phyloP scores from a whole-genome alignment of 192 early-diverging fungal species.

The Gigaspora rosea region DNA sequence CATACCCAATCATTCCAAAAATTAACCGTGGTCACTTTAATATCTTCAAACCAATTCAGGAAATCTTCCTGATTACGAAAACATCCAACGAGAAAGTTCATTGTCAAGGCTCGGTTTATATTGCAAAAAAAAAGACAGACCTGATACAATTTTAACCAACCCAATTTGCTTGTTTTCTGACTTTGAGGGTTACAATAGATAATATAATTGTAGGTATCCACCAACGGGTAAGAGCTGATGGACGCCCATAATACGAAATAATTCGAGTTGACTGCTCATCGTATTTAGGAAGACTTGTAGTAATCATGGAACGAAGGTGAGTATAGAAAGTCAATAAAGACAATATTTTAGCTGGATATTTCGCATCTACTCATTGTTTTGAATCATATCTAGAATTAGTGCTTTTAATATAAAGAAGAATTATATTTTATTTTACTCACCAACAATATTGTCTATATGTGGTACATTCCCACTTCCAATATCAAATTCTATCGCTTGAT shows the following conservation, averaged over 20 bases:
- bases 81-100: background rate
- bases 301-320: constrained; percentile 41
- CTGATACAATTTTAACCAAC: background rate
- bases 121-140: background rate
- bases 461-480: constrained; percentile 25
- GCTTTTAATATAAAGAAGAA: background rate
- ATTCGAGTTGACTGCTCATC: constrained; percentile 38
- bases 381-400: background rate
- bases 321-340: constrained; percentile 32
- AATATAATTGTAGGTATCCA: constrained; percentile 65
- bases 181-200: constrained; percentile 47
- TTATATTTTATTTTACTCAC: constrained; percentile 32
- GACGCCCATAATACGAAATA: constrained; percentile 52
- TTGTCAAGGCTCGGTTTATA: background rate
- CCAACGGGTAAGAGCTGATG: constrained; percentile 57
- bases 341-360: background rate
- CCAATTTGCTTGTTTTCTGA: constrained; percentile 47
- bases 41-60: constrained; percentile 49
- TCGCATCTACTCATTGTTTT: constrained; percentile 31
- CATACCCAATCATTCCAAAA: constrained; percentile 81
- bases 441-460: constrained; percentile 28
- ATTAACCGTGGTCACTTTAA: constrained; percentile 56
- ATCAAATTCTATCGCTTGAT: constrained; percentile 13
- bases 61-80: constrained; percentile 55
- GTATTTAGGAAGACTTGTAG: constrained; percentile 40